Base-by-base conservation (phyloP, 139 green algal genomes). In the Bryopsis sp. region DNA sequence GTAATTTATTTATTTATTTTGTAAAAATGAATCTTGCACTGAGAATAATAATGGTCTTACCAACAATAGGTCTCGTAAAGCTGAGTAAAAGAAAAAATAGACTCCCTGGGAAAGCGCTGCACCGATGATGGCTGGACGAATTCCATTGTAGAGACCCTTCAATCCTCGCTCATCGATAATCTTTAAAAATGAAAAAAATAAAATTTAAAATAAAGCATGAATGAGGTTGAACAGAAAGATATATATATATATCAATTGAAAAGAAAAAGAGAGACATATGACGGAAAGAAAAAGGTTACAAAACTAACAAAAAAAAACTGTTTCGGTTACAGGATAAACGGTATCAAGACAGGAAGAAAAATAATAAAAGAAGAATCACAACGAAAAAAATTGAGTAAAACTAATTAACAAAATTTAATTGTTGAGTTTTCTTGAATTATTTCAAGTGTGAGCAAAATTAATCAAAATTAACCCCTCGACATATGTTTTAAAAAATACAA, bases 11-110 rank as follows among this genome's bases (percentile, higher is more conserved):
- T n/a, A n/a, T n/a, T n/a, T n/a, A n/a, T n/a, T n/a, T n/a, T n/a
- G n/a, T n/a, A n/a, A n/a, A n/a, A n/a, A n/a, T n/a, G n/a, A n/a
- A n/a, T n/a, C n/a, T n/a, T n/a, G n/a, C n/a, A n/a, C n/a, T n/a
- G n/a, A n/a, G n/a, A n/a, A n/a, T n/a, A n/a, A n/a, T n/a, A n/a
- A n/a, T n/a, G n/a, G n/a, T n/a, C n/a, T 68, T 48, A 81, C 80
- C 72, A 81, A 75, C 3, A 74, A 65, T 15, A 60, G 43, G 31
- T 83, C 72, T 0, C 81, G 68, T 0, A 84, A 75, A 1, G 63
- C n/a, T 2, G 78, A 83, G 72, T 90, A 94, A 0, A 94, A 64
- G 70, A 90, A 95, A 70, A 93, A 94, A 76, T 96, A 96, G 5
- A 95, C 67, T 26, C 83, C 85, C 54, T 95, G 86, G 4, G 75